Conservation (phyloP, 306 rosid genomes). For the Hylodesmum podocarpum region DNA sequence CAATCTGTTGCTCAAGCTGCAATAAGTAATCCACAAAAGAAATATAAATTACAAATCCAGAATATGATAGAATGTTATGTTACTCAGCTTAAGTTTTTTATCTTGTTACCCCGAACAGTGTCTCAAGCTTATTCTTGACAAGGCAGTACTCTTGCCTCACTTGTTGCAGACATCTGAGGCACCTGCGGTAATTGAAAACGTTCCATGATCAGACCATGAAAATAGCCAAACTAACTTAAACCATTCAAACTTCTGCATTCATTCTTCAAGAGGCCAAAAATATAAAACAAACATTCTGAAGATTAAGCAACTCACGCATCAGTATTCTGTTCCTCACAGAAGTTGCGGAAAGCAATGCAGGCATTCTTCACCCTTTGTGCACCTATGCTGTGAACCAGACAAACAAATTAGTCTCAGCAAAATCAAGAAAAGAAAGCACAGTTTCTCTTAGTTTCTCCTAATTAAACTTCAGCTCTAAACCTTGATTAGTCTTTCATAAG, state of each 20-base stretch:
- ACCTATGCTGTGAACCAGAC: conserved; percentile 66
- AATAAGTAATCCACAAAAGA: conserved; percentile 32
- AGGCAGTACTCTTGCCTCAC: conserved; percentile 79
- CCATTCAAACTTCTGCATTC: not conserved
- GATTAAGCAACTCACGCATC: conserved; percentile 74
- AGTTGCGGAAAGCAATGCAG: conserved; percentile 80
- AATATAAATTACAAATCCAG: not conserved
- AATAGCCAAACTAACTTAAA: not conserved
- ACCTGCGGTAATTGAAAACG: conserved; percentile 50
- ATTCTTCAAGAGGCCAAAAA: not conserved
- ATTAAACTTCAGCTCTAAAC: not conserved
- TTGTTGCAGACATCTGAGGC: conserved; percentile 82
- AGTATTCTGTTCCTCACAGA: conserved; percentile 77
- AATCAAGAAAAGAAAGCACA: not conserved
- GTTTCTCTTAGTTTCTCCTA: not conserved
- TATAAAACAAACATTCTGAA: not conserved
- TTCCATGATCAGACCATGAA: conserved; percentile 10
- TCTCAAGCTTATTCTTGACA: conserved; percentile 88
- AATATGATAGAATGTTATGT: not conserved
- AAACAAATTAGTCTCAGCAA: conserved; percentile 26
- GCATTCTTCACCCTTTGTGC: conserved; percentile 87
- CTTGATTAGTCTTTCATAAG: not conserved
- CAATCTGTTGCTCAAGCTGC: conserved; percentile 93
- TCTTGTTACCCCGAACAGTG: conserved; percentile 65
- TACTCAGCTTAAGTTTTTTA: not conserved